Evolutionary conservation across 768 basidiomycete species (phyloP), one percentile per base, ranked within the genome.

Genomic region (Porpolomopsis calyptriformis): DNA sequence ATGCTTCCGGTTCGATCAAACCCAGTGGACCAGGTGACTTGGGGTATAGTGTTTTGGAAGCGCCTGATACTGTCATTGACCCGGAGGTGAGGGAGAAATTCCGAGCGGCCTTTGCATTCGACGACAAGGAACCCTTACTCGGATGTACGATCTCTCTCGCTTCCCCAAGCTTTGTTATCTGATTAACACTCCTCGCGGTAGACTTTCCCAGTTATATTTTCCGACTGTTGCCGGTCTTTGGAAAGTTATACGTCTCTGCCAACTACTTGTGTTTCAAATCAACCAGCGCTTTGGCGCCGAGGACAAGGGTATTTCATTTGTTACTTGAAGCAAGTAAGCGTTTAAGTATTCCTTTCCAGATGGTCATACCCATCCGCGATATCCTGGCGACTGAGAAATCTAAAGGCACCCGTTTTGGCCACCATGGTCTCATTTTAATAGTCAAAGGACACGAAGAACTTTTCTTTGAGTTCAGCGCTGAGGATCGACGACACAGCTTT

Each of bases 361-460:
- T 99, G 94, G 80, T 94, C 18, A 69, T 99, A 23, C 94, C 94
- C 10, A 79, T 96, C 46, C 77, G 78, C 35, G 94, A 98, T 62
- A 77, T 98, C 31, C 68, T 98, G 34, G 76, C 88, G 9, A 72
- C 77, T 4, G 87, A 96, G 62, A 84, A 78, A 59, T 80, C 85
- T 7, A 89, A 82, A 61, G 87, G 92, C 1, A 85, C 87, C 52
- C 78, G 86, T 19, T 89, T 96, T 60, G 89, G 86, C 4, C 90
- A 91, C 57, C 77, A 85, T 56, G 94, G 94, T 22, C 74, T 98
- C 16, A 79, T 87, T 27, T 71, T 98, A 46, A 82, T 97, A 45
- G 80, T 99, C 54, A 88, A 85, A 56, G 94, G 94, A 0, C 91
- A 98, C 58, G 94, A 99, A 64, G 94, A 99, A 60, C 71, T 98